Evolutionary conservation across 1,284 basidiomycete genomes (phyloP).

Genomic region (Ceratobasidium sp.): DNA sequence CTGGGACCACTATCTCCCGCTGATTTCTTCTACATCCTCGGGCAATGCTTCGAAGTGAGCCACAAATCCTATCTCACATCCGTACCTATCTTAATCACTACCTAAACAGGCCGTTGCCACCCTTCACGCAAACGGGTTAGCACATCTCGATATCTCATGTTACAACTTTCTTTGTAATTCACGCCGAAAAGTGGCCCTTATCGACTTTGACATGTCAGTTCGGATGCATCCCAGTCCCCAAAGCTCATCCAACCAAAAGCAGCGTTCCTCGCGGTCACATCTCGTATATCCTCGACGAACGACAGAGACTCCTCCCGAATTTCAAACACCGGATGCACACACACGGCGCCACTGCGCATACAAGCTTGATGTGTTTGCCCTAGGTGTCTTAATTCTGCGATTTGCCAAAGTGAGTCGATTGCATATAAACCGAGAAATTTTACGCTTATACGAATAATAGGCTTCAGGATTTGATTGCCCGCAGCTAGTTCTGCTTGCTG

Average conservation of each 20-base stretch:
- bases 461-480: constrained; percentile 43
- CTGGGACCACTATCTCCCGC: constrained; percentile 16
- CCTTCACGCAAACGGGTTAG: constrained; percentile 41
- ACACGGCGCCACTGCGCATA: constrained; percentile 42
- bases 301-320: constrained; percentile 41
- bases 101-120: constrained; percentile 29
- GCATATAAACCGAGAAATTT: not conserved
- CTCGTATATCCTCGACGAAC: constrained; percentile 32
- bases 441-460: constrained; percentile 4
- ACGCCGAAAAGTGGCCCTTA: constrained; percentile 7
- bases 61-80: not conserved
- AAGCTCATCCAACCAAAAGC: not conserved
- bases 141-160: constrained; percentile 40
- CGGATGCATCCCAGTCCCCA: not conserved
- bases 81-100: not conserved
- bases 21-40: constrained; percentile 33
- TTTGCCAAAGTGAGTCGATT: constrained; percentile 34
- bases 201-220: constrained; percentile 38
- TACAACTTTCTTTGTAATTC: constrained; percentile 42
- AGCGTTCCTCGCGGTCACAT: not conserved
- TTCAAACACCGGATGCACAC: constrained; percentile 25
- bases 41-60: constrained; percentile 39
- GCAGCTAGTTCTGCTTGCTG: constrained; percentile 30
- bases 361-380: constrained; percentile 40
- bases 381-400: constrained; percentile 33